These are phyloP conservation scores for Rhizopogon rudus DNA, from an alignment of 768 basidiomycete genomes.

Conservation along the genomic window DNA sequence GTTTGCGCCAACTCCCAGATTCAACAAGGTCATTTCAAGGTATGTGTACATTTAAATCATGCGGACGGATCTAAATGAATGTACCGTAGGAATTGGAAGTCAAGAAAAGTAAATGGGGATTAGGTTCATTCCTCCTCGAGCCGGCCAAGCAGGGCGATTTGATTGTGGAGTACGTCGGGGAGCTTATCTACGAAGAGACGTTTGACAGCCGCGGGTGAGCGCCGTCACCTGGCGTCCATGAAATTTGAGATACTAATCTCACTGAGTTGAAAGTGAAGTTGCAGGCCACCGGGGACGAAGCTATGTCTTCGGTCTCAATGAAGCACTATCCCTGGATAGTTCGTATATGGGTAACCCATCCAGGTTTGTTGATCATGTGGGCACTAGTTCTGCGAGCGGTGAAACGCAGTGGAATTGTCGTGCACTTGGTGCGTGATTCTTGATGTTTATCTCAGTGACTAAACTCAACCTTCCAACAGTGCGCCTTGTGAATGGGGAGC, in stretches of 20 bases:
- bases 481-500: conserved; percentile 58
- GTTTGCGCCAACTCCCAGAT: conserved; percentile 46
- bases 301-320: conserved; percentile 58
- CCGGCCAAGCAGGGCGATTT: conserved; percentile 39
- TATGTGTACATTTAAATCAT: conserved; percentile 12
- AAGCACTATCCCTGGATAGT: conserved; percentile 46
- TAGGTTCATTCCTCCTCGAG: conserved; percentile 51
- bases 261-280: conserved; percentile 30
- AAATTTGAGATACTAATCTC: neutral
- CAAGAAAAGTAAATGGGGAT: conserved; percentile 41
- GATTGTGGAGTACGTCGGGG: conserved; percentile 65
- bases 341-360: conserved; percentile 53
- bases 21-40: conserved; percentile 42
- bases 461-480: conserved; percentile 30
- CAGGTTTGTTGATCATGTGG: conserved; percentile 64
- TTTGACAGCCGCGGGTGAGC: conserved; percentile 48
- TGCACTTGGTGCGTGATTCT: conserved; percentile 35
- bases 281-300: conserved; percentile 46
- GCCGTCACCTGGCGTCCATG: neutral
- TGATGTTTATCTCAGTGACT: neutral
- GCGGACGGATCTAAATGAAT: neutral
- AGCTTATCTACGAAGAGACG: conserved; percentile 48
- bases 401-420: conserved; percentile 33
- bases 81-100: conserved; percentile 35
- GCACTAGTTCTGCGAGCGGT: conserved; percentile 8